Evolutionary conservation across 2,329 filamentous ascomycete genomes (phyloP).

Genomic region (Penicillium olsonii): DNA sequence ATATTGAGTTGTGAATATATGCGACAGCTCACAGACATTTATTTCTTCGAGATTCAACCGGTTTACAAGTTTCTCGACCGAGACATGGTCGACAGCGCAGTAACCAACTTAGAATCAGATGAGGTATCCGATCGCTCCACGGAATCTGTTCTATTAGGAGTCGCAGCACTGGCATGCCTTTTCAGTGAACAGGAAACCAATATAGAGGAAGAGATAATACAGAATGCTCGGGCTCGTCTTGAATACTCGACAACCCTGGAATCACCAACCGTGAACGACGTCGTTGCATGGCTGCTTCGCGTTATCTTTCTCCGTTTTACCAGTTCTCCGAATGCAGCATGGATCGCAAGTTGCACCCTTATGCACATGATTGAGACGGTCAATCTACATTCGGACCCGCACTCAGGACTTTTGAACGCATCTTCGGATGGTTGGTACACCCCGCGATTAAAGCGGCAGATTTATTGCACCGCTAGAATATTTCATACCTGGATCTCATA

Average conservation of each 20-base stretch:
- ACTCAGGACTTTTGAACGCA: not conserved
- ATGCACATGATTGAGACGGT: constrained; percentile 58
- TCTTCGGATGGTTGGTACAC: not conserved
- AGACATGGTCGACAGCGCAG: not conserved
- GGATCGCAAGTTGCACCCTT: constrained; percentile 55
- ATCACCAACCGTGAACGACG: constrained; percentile 7
- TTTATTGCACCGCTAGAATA: constrained; percentile 13
- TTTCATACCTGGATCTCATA: constrained; percentile 18
- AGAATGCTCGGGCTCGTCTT: constrained; percentile 7
- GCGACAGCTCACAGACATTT: not conserved
- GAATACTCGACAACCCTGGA: constrained; percentile 8
- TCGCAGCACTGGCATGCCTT: constrained; percentile 17
- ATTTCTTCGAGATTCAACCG: constrained; percentile 9
- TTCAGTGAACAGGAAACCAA: not conserved
- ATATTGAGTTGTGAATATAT: not conserved
- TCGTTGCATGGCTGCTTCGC: constrained; percentile 48
- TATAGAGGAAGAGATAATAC: not conserved
- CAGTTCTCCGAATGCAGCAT: constrained; percentile 51
- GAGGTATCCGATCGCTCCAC: constrained; percentile 1
- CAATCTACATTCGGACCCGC: constrained; percentile 9
- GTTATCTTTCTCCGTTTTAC: constrained; percentile 51
- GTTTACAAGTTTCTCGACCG: constrained; percentile 17
- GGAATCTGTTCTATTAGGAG: constrained; percentile 11
- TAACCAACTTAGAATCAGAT: not conserved
- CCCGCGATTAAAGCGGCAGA: constrained; percentile 6